Evolutionary conservation across 305 asterid genomes (phyloP).

Genomic region (Fraxinus floribunda): DNA sequence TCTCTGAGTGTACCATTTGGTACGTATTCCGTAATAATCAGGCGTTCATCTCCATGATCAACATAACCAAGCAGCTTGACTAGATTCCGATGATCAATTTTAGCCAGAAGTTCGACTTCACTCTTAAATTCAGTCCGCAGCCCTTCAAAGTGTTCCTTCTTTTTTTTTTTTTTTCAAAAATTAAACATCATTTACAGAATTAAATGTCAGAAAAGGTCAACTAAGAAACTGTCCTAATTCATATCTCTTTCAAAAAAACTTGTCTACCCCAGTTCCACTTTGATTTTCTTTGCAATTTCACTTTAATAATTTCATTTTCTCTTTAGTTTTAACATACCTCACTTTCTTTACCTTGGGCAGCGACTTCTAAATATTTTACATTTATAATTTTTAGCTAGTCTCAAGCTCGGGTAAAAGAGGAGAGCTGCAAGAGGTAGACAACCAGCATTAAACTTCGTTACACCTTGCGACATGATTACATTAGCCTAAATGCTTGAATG

Average conservation of each 20-base stretch:
- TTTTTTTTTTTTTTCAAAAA: constrained; percentile 1
- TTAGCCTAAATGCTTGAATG: not conserved
- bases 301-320: not conserved
- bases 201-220: not conserved
- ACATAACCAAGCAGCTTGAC: constrained; percentile 94
- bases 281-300: not conserved
- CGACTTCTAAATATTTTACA: not conserved
- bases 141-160: constrained; percentile 63
- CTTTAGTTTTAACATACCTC: not conserved
- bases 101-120: constrained; percentile 92
- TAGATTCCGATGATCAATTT: constrained; percentile 90
- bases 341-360: not conserved
- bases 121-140: constrained; percentile 72
- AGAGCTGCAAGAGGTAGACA: not conserved
- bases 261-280: not conserved
- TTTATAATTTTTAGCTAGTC: not conserved
- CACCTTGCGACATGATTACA: not conserved
- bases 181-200: not conserved
- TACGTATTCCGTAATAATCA: constrained; percentile 84
- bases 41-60: constrained; percentile 80
- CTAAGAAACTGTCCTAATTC: not conserved
- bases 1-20: constrained; percentile 97
- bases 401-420: not conserved
- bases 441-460: not conserved
- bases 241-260: not conserved